These are phyloP conservation scores for Chloris gayana DNA, from an alignment of 176 grass and related monocot genomes.

Conservation along the genomic window DNA sequence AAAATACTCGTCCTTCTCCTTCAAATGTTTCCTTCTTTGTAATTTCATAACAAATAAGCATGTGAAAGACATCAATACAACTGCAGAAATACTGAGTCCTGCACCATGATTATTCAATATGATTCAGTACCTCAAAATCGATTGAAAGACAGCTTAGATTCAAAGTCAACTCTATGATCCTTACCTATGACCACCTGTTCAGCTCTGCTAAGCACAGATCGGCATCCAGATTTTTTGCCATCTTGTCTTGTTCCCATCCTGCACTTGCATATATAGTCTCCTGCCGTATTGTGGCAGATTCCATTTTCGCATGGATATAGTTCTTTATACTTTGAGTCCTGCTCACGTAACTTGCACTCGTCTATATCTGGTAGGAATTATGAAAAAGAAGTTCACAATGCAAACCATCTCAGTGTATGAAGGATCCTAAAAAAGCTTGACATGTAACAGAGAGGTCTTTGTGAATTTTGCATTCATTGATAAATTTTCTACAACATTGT, in stretches of 20 bases:
- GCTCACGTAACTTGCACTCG: conserved; percentile 28
- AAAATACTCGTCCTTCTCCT: conserved; percentile 48
- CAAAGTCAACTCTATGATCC: neutral
- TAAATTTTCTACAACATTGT: neutral
- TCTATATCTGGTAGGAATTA: conserved; percentile 31
- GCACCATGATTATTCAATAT: conserved; percentile 19
- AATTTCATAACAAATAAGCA: conserved; percentile 34
- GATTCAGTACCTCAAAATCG: neutral
- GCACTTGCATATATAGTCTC: conserved; percentile 42
- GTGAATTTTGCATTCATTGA: neutral
- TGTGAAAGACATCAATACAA: conserved; percentile 15
- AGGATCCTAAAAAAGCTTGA: neutral
- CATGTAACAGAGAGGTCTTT: neutral
- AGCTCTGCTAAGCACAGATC: neutral
- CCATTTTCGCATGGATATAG: conserved; percentile 44
- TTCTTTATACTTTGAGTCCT: neutral
- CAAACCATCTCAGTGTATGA: neutral
- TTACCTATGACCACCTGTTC: conserved; percentile 27
- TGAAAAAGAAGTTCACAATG: neutral
- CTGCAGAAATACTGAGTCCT: conserved; percentile 28
- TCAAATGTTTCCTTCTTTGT: conserved; percentile 35
- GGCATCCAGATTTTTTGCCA: conserved; percentile 26
- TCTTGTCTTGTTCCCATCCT: conserved; percentile 27
- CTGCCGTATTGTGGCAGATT: conserved; percentile 32
- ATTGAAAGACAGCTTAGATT: neutral